Conservation (phyloP, 2,329 filamentous ascomycete genomes). For the Fusarium brachygibbosum region DNA sequence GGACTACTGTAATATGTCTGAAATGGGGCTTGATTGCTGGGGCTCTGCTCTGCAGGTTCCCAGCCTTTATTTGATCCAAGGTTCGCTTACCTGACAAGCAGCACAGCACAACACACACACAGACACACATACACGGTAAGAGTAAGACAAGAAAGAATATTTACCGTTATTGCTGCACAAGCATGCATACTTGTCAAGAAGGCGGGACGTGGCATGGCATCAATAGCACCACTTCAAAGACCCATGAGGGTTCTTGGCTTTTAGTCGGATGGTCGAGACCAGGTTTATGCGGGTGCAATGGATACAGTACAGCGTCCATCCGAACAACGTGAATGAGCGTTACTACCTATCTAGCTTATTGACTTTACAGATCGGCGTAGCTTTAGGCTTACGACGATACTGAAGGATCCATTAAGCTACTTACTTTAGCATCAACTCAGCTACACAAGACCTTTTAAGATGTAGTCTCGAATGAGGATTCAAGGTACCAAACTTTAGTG, state of each 20-base stretch:
- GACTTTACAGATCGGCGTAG: conserved; percentile 29
- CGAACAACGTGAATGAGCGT: conserved; percentile 9
- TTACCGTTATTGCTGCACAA: conserved; percentile 28
- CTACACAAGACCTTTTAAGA: conserved; percentile 5
- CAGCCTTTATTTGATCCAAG: conserved; percentile 9
- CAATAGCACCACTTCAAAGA: conserved; percentile 24
- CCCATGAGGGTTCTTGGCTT: conserved; percentile 25
- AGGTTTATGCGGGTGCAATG: conserved; percentile 16
- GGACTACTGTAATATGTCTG: conserved; percentile 10
- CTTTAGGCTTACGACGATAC: conserved; percentile 26
- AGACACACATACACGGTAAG: conserved; percentile 1
- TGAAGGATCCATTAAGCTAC: conserved; percentile 3
- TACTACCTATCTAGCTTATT: conserved; percentile 13
- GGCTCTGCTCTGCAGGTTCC: conserved; percentile 3
- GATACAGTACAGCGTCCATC: conserved; percentile 10
- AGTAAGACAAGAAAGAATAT: conserved; percentile 18
- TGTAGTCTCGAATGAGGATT: conserved; percentile 28
- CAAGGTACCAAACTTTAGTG: conserved; percentile 27
- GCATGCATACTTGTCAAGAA: conserved; percentile 21
- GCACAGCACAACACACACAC: conserved; percentile 11
- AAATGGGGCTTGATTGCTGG: conserved; percentile 3
- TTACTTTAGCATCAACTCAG: conserved; percentile 14
- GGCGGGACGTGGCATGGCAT: conserved; percentile 26
- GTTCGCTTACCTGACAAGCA: conserved; percentile 18
- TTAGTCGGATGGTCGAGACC: conserved; percentile 10